Evolutionary conservation across 176 grass and related monocot species (phyloP).

Genomic region (Zoysia japonica): DNA sequence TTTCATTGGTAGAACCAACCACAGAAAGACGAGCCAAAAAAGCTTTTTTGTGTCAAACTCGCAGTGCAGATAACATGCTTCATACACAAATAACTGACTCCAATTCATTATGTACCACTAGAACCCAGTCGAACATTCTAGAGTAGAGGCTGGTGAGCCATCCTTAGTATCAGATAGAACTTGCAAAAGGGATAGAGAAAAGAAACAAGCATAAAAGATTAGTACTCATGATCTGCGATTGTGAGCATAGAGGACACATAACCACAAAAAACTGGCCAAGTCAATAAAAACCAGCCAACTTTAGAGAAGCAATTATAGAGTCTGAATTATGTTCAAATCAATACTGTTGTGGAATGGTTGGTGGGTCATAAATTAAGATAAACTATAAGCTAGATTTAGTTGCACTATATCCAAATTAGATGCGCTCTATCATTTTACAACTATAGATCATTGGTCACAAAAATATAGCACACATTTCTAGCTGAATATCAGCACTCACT

Average conservation of each 20-base stretch:
- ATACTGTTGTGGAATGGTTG: background rate
- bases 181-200: background rate
- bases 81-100: background rate
- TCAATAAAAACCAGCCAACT: background rate
- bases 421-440: background rate
- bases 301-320: background rate
- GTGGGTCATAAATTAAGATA: background rate
- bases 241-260: background rate
- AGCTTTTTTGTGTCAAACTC: background rate
- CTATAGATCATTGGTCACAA: background rate
- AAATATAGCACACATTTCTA: background rate
- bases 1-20: background rate
- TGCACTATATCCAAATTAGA: conserved; percentile 1
- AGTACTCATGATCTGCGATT: background rate
- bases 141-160: background rate
- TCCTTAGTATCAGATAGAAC: background rate
- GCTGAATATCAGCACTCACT: background rate
- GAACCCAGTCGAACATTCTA: background rate
- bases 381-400: background rate
- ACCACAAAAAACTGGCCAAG: background rate
- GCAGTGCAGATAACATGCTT: background rate
- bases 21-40: conserved; percentile 1
- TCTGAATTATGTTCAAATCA: background rate
- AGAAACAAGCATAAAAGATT: background rate
- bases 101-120: background rate